These are phyloP conservation scores for Kodamaea sp. DNA, from an alignment of 1,139 yeast species.

Conservation along the genomic window DNA sequence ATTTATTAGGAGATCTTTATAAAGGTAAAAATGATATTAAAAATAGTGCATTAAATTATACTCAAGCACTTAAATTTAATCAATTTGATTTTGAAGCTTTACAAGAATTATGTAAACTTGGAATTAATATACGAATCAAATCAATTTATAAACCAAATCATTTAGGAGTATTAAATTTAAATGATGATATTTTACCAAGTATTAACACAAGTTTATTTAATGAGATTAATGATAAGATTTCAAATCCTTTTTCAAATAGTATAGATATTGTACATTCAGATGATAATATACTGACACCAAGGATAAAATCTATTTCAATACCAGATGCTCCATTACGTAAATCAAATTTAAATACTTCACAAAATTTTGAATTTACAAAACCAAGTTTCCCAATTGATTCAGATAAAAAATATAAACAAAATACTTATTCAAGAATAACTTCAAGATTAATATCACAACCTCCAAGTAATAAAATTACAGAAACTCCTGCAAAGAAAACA, in stretches of 20 bases:
- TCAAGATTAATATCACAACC: conserved; percentile 54
- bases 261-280: conserved; percentile 19
- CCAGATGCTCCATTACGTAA: conserved; percentile 57
- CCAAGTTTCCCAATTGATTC: conserved; percentile 28
- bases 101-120: conserved; percentile 68
- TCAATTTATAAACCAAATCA: conserved; percentile 47
- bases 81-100: conserved; percentile 88
- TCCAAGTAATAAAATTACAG: conserved; percentile 10
- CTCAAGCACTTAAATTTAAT: conserved; percentile 65
- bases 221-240: conserved; percentile 7
- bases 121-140: conserved; percentile 62
- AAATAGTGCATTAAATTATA: conserved; percentile 63
- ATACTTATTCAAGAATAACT: conserved; percentile 46
- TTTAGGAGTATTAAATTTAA: conserved; percentile 4
- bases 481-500: conserved; percentile 15
- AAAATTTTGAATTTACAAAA: conserved; percentile 31
- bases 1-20: conserved; percentile 70
- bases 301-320: conserved; percentile 35
- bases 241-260: conserved; percentile 9
- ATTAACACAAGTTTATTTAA: conserved; percentile 4
- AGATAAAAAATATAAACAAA: conserved; percentile 21
- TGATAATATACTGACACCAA: conserved; percentile 44
- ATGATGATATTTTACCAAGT: conserved; percentile 11
- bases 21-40: conserved; percentile 48
- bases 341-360: conserved; percentile 28